Base-by-base conservation (phyloP, 2,329 filamentous ascomycete genomes). In the Bipolaris bicolor region DNA sequence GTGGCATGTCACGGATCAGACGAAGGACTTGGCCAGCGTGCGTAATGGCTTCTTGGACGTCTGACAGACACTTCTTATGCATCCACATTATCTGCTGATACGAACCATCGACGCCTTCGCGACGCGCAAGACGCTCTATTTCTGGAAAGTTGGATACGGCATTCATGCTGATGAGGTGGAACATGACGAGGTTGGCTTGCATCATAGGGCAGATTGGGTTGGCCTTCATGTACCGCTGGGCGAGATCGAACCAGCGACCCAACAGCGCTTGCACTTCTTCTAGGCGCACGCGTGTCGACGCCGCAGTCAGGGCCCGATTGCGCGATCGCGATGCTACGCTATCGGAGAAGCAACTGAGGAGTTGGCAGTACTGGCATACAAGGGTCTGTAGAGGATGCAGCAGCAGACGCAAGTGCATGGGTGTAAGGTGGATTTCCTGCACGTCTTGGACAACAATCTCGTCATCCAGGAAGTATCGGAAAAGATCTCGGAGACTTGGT, bases 101-200 rank as follows among this genome's bases (percentile, higher is more conserved):
- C 3, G 81, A 80, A 7, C 82, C 82, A 60, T 87, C 82, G 44
- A 85, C 80, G 20, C 78, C 80, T 57, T 90, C 87, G 34, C 83
- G 81, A 15, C 88, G 82, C 3, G 88, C 88, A 9, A 90, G 78
- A 3, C 83, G 81, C 76, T 91, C 88, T 44, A 90, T 85, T 64
- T 88, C 85, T 2, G 84, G 81, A 68, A 90, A 89, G 73, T 86
- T 86, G 15, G 87, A 88, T 26, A 89, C 83, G 7, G 86, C 83
- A 64, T 90, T 90, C 57, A 91, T 81, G 47, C 84, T 87, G 69
- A 91, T 86, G 40, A 91, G 81, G 65, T 91, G 88, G 72, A 88
- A 90, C 58, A 91, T 82, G 41, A 89, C 83, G 40, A 91, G 75
- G 67, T 88, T 90, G 61, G 85, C 86, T 65, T 84, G 83, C 68